A percentile compares a stretch with the other conserved stretches of the same genome.
phyloP scores from a whole-genome alignment of 1,284 basidiomycete genomes.

The Pyrrhoderma noxium region DNA sequence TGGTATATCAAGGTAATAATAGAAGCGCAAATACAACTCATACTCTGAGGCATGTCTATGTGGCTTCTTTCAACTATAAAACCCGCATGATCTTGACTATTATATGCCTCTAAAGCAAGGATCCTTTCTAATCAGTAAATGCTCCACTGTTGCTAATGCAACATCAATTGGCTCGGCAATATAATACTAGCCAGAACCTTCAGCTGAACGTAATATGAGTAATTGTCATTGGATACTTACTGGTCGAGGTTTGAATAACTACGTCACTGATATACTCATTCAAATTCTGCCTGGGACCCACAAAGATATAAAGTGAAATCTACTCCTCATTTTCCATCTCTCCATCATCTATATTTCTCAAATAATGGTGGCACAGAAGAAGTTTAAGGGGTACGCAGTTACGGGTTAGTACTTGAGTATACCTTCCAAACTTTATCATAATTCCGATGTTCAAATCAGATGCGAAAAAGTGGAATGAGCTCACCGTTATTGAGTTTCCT shows the following conservation, averaged over 20 bases:
- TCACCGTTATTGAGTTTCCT: conserved; percentile 35
- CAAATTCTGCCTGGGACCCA: not conserved
- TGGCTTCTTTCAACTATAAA: too few species aligned
- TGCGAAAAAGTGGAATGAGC: conserved; percentile 33
- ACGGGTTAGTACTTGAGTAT: conserved; percentile 6
- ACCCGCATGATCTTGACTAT: too few species aligned
- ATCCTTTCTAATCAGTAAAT: too few species aligned
- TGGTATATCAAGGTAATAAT: too few species aligned
- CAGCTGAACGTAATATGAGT: not conserved
- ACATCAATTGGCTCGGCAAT: not conserved
- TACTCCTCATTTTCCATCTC: not conserved
- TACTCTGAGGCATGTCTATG: too few species aligned
- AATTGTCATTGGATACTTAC: not conserved
- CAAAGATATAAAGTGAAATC: not conserved
- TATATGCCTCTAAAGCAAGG: too few species aligned
- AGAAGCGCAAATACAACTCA: too few species aligned
- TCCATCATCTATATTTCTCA: not conserved
- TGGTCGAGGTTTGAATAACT: not conserved
- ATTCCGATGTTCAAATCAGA: not conserved
- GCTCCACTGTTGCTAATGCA: not conserved
- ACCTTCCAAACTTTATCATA: not conserved
- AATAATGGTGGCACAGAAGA: conserved; percentile 9
- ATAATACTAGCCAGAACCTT: not conserved
- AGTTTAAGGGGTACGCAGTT: conserved; percentile 17
- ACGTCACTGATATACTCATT: not conserved